Percentiles rank a stretch among this genome's conserved stretches.
These are phyloP conservation scores for Trichoderma afroharzianum DNA, from an alignment of 2,329 filamentous ascomycete species.

Conservation along the genomic window DNA sequence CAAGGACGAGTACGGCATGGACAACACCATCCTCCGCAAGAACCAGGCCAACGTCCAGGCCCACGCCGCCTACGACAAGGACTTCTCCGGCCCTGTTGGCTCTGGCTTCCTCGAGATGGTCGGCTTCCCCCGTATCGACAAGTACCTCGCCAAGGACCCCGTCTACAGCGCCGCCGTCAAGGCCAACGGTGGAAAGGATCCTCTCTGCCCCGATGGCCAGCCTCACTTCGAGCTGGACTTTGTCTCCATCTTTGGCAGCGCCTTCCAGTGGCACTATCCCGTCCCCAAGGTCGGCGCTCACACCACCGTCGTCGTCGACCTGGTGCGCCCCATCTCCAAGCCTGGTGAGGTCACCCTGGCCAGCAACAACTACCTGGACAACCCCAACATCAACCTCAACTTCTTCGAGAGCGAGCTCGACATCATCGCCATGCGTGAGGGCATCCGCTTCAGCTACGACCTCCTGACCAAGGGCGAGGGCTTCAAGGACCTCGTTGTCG, in stretches of 20 bases:
- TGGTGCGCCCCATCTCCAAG: constrained; percentile 40
- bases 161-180: constrained; percentile 44
- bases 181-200: constrained; percentile 45
- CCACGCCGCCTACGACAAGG: constrained; percentile 34
- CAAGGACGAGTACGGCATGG: constrained; percentile 39
- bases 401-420: constrained; percentile 55
- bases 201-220: constrained; percentile 53
- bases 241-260: constrained; percentile 52
- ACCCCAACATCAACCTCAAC: constrained; percentile 58
- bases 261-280: constrained; percentile 48
- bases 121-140: constrained; percentile 55
- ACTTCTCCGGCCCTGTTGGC: constrained; percentile 38
- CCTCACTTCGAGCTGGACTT: constrained; percentile 63
- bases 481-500: constrained; percentile 51
- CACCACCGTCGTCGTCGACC: constrained; percentile 53
- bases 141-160: constrained; percentile 45
- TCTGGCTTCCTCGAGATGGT: constrained; percentile 47
- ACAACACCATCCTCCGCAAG: constrained; percentile 39
- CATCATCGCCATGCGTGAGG: constrained; percentile 56
- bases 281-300: constrained; percentile 42
- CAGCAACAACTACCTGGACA: constrained; percentile 53
- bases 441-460: constrained; percentile 54
- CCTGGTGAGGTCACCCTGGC: constrained; percentile 54
- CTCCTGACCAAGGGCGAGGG: constrained; percentile 54
- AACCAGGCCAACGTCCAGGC: constrained; percentile 33